Conservation (phyloP, 2,329 filamentous ascomycete species). For the Tolypocladium endophyticum region DNA sequence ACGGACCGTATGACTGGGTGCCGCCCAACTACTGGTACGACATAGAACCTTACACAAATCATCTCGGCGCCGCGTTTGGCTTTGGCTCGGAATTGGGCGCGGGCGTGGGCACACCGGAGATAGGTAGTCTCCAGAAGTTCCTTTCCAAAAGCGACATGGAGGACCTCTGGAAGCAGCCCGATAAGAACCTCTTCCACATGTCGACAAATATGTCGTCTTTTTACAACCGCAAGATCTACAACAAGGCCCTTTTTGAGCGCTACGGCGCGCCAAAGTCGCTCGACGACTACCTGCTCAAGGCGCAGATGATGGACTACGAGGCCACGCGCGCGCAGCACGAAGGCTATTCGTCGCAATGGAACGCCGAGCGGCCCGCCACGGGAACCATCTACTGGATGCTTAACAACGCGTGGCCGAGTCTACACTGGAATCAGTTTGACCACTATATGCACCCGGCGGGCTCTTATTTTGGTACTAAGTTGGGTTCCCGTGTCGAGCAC, state of each 20-base stretch:
- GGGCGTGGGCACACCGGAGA: constrained; percentile 51
- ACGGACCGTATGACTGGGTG: constrained; percentile 56
- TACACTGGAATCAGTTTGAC: constrained; percentile 58
- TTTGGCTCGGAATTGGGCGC: constrained; percentile 54
- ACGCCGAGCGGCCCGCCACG: constrained; percentile 39
- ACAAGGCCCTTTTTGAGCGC: constrained; percentile 37
- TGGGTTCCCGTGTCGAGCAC: constrained; percentile 38
- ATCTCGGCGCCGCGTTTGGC: constrained; percentile 46
- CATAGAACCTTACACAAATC: constrained; percentile 23
- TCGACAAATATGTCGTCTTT: constrained; percentile 44
- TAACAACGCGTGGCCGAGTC: constrained; percentile 52
- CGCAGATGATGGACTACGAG: constrained; percentile 55
- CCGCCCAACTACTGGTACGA: constrained; percentile 56
- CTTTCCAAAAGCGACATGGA: constrained; percentile 38
- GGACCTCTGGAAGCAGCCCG: constrained; percentile 43
- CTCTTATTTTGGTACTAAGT: constrained; percentile 49
- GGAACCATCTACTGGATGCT: constrained; percentile 60
- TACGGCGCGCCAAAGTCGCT: constrained; percentile 41
- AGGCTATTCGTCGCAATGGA: constrained; percentile 41
- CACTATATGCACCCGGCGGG: constrained; percentile 49
- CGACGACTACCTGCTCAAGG: constrained; percentile 48
- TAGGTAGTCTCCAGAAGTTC: constrained; percentile 42
- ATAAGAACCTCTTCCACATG: constrained; percentile 49
- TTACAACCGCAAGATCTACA: constrained; percentile 46
- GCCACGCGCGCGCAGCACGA: constrained; percentile 50